Percentiles rank a stretch among this genome's conserved stretches.
These are phyloP conservation scores for Pythium phragmiticola DNA, from an alignment of 352 stramenopile genomes.

Conservation along the genomic window DNA sequence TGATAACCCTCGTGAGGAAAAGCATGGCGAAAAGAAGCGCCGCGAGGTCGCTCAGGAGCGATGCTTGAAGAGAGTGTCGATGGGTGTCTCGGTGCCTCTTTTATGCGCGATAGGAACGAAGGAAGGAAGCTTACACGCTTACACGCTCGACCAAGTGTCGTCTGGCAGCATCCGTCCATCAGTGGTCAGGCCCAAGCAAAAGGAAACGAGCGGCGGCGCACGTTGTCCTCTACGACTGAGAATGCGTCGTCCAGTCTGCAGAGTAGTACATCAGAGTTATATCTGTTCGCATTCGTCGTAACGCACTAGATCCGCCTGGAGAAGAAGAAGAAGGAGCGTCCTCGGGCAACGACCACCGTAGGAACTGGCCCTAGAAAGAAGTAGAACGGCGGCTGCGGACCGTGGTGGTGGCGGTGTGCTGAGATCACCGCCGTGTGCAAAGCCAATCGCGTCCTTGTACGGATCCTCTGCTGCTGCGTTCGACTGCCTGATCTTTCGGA, in stretches of 20 bases:
- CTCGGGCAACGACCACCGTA: conserved; percentile 10
- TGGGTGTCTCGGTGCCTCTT: background rate
- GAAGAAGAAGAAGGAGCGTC: background rate
- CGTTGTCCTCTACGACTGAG: conserved; percentile 11
- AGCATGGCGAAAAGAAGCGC: no score
- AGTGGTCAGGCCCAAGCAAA: background rate
- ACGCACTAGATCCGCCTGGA: no score
- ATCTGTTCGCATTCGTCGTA: no score
- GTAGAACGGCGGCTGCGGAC: conserved; percentile 1
- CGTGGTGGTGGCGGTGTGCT: background rate
- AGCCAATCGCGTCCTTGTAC: conserved; percentile 3
- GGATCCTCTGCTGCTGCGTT: background rate
- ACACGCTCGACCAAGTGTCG: conserved; percentile 10
- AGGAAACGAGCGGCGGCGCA: background rate
- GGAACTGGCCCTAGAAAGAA: conserved; percentile 27
- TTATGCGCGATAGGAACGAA: no score
- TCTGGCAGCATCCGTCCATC: background rate
- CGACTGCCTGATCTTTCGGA: background rate
- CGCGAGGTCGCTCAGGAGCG: no score
- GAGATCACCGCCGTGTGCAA: background rate
- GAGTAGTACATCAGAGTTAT: background rate
- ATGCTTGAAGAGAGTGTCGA: no score
- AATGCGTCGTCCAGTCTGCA: background rate
- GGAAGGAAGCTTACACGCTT: background rate
- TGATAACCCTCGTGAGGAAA: no score